Evolutionary conservation across 2,329 filamentous ascomycete species (phyloP), one percentile per base, ranked within the genome.

Genomic region (Trichophyton rubrum): DNA sequence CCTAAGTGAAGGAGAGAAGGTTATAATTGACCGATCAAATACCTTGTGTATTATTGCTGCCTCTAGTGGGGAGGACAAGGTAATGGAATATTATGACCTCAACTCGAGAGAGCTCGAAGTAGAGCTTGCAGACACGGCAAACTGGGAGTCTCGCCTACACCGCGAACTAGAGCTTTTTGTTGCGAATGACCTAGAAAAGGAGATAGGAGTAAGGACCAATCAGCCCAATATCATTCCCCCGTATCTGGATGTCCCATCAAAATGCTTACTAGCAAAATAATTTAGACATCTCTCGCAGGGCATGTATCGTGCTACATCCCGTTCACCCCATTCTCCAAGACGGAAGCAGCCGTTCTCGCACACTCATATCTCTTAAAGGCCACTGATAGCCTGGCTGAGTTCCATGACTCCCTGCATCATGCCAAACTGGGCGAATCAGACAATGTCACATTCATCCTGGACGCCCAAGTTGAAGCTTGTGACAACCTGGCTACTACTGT

Each of bases 301-400:
- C 72, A 76, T 1, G 72, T 80, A 11, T 72, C 70, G 0, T 67
- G 66, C 5, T 70, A 78, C 55, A 63, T 78, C 7, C 76, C 76
- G 0, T 78, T 78, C 66, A 65, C 78, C 17, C 74, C 73, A 0
- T 78, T 79, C 64, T 71, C 70, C 1, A 60, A 62, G 1, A 62
- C 59, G 1, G 77, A 79, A 63, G 70, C 74, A 61, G 72, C 72
- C 1, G 72, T 78, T 0, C 67, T 79, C 1, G 73, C 71, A 0
- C 76, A 80, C 64, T 77, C 74, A 64, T 73, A 67, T 58, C 60
- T 80, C 3, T 69, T 75, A 9, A 67, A 74, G 27, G 60, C 61
- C 15, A n/a, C 57, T 13, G 51, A 61, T 15, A 17, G 15, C 4
- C 38, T 60, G 7, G n/a, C 49, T 9, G 27, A 57, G 41, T 60